Percentiles rank a stretch among this genome's conserved stretches.
phyloP scores from a whole-genome alignment of 192 early-diverging fungal species.

The Phlyctochytrium bullatum region DNA sequence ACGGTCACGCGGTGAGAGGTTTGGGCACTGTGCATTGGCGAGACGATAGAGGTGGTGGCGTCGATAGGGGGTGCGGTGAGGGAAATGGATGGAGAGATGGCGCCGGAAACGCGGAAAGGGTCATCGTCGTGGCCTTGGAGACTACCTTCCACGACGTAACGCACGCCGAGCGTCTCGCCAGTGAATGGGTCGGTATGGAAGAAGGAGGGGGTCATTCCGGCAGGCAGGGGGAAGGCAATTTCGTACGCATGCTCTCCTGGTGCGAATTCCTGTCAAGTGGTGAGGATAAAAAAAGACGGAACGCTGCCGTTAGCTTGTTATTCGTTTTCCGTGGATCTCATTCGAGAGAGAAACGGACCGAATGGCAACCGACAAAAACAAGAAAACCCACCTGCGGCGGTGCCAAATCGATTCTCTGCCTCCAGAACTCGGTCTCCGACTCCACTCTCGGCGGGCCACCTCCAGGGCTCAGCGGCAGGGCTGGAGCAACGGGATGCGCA shows the following conservation, averaged over 20 bases:
- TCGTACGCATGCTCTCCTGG: constrained; percentile 6
- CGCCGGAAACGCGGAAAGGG: not conserved
- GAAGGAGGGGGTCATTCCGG: not conserved
- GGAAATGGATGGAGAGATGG: not conserved
- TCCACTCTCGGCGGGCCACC: not conserved
- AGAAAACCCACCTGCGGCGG: not conserved
- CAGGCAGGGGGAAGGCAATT: not conserved
- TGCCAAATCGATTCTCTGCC: not conserved
- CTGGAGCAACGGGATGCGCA: too few species aligned
- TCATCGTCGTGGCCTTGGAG: not conserved
- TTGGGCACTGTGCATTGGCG: not conserved
- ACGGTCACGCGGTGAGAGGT: not conserved
- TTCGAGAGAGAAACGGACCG: too few species aligned
- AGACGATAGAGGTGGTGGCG: not conserved
- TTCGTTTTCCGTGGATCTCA: too few species aligned
- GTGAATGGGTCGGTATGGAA: constrained; percentile 5
- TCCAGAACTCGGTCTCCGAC: constrained; percentile 1
- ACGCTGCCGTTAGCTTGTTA: too few species aligned
- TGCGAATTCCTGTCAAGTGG: not conserved
- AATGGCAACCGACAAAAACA: too few species aligned
- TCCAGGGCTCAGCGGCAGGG: not conserved
- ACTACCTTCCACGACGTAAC: not conserved
- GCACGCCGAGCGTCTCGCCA: not conserved
- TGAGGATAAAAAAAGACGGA: too few species aligned
- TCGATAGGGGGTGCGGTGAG: not conserved